Base-by-base conservation (phyloP, 2,329 filamentous ascomycete species). In the Pseudogymnoascus sp. region DNA sequence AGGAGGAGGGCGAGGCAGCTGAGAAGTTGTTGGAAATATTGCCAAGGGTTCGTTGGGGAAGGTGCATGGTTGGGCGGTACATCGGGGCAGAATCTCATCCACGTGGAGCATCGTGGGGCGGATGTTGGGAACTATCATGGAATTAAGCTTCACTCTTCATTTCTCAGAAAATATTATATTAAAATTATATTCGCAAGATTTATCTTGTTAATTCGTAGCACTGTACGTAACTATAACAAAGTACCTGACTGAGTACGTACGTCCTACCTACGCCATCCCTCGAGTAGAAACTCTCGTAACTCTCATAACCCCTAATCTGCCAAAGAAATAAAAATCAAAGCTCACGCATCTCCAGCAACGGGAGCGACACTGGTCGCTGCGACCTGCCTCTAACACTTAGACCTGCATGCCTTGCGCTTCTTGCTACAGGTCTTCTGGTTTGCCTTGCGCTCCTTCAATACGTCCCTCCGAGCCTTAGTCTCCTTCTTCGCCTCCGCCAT, bases 211-310 rank as follows among this genome's bases (percentile, higher is more conserved):
- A 53, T 53, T 53, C 28, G n/a, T 53, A 53, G 47, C 25, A 53
- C 47, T 53, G 47, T 8, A 53, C 25, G 43, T 33, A 53, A 53
- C 47, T 53, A 53, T 53, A 53, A 53, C 47, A 53, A 53, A 53
- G 47, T 53, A 53, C 47, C 47, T 33, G 47, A 53, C 47, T 53
- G 47, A 53, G 47, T 53, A 53, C 28, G 47, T 53, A 53, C 47
- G 47, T 53, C 47, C 47, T 53, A 53, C 47, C 47, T 53, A 53
- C n/a, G 47, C 47, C 47, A 53, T 53, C 15, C n/a, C 47, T 18
- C 25, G 28, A 33, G 43, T 53, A 18, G 28, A 53, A 28, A 53
- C 47, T 50, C 43, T 18, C 43, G 30, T 50, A 11, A 25, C 28
- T 25, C 22, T 25, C 22, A 25, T 25, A 25, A 25, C 28, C 28